phyloP scores from a whole-genome alignment of 2,329 filamentous ascomycete species.

The Furcasterigmium furcatum region DNA sequence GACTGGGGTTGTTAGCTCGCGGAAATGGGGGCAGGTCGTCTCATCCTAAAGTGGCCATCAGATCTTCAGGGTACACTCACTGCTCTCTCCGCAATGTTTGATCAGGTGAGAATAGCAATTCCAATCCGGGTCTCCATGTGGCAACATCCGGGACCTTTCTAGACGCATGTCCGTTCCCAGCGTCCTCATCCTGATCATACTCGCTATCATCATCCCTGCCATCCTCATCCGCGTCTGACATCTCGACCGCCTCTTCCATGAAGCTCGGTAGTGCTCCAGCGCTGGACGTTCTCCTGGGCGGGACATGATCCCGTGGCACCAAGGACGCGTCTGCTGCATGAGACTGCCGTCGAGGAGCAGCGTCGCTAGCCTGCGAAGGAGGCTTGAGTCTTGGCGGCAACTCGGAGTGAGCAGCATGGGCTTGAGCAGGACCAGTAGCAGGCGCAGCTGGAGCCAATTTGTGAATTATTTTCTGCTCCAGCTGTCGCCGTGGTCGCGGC shows the following conservation, averaged over 20 bases:
- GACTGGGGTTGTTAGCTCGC: background rate
- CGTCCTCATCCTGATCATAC: too few relatives aligned
- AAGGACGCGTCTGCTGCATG: background rate
- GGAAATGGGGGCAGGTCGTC: too few relatives aligned
- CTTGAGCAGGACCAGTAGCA: too few relatives aligned
- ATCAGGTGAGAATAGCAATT: background rate
- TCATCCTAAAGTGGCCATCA: background rate
- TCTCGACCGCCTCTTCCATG: background rate
- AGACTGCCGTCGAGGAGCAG: too few relatives aligned
- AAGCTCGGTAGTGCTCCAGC: background rate
- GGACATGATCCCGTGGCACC: background rate
- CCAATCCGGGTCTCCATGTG: background rate
- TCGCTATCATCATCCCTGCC: background rate
- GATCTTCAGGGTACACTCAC: background rate
- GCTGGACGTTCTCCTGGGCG: background rate
- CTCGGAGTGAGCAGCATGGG: too few relatives aligned
- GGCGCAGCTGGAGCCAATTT: background rate
- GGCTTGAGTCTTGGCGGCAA: too few relatives aligned
- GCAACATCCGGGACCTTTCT: background rate
- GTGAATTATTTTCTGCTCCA: background rate
- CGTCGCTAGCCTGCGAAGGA: too few relatives aligned
- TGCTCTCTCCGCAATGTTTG: background rate
- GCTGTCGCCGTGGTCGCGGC: background rate
- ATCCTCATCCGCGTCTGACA: background rate
- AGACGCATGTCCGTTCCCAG: background rate